phyloP scores from a whole-genome alignment of 1,139 yeast genomes.

The Pneumocystis canis region DNA sequence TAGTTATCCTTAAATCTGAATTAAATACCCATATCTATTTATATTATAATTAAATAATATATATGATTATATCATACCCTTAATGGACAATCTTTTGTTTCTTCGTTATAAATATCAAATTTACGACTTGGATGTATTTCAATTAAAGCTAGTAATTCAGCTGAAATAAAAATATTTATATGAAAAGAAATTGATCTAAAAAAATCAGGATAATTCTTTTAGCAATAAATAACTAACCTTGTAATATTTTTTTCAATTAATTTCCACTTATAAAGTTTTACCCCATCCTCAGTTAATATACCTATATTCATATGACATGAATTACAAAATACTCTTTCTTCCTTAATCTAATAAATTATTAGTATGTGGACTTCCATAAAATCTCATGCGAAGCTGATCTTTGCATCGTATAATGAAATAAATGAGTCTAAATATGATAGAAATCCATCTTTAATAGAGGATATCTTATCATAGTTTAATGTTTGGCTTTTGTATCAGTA shows the following conservation, averaged over 20 bases:
- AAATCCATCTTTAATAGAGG: background rate
- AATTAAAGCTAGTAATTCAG: conserved; percentile 10
- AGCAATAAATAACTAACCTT: background rate
- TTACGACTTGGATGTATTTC: conserved; percentile 12
- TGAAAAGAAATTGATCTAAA: background rate
- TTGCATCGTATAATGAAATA: background rate
- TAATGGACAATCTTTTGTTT: background rate
- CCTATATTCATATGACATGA: background rate
- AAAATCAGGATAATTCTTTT: background rate
- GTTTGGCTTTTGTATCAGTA: conserved; percentile 17
- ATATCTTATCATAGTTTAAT: conserved; percentile 6
- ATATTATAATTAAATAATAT: conserved; percentile 2
- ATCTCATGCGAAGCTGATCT: background rate
- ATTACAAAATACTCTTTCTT: background rate
- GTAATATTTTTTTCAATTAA: background rate
- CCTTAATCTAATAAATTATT: background rate
- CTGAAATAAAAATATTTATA: conserved; percentile 8
- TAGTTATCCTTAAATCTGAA: conserved; percentile 6
- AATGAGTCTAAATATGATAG: background rate
- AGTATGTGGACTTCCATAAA: background rate
- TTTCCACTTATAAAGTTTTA: background rate
- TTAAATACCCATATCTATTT: conserved; percentile 14
- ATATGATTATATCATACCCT: background rate
- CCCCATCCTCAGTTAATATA: background rate
- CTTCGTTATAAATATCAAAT: conserved; percentile 6